Evolutionary conservation across 371 early-diverging fungal species (phyloP).

Genomic region (Thermomucor indicae-seudaticae): DNA sequence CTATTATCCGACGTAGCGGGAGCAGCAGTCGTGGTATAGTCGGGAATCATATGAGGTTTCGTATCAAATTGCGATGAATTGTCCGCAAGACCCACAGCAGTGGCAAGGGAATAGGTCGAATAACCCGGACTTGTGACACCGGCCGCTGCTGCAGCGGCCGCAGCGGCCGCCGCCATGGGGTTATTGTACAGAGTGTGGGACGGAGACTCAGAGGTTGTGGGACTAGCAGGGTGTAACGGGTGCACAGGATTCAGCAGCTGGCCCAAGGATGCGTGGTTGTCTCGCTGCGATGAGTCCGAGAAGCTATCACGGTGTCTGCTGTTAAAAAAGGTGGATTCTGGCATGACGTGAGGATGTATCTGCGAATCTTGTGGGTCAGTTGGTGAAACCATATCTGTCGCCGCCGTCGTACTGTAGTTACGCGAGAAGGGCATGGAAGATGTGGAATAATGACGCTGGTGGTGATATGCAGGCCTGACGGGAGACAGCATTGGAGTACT

Average conservation of each 20-base stretch:
- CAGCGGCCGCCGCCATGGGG: neutral
- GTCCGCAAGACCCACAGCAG: neutral
- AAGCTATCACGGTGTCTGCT: no score
- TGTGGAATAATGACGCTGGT: conserved; percentile 19
- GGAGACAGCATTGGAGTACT: conserved; percentile 40
- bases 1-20: neutral
- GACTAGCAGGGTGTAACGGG: no score
- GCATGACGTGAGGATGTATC: no score
- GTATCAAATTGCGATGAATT: no score
- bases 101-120: neutral
- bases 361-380: no score
- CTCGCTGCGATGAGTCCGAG: no score
- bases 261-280: neutral
- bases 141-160: conserved; percentile 5
- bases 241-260: conserved; percentile 1
- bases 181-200: neutral
- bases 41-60: neutral
- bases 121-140: conserved; percentile 2
- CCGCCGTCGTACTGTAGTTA: conserved; percentile 1
- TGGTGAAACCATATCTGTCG: no score
- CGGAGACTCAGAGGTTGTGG: no score
- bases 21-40: neutral
- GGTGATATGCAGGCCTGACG: conserved; percentile 27
- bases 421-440: conserved; percentile 9
- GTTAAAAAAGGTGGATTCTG: no score